phyloP scores from a whole-genome alignment of 371 early-diverging fungal genomes.

The Zopfochytrium polystomum region DNA sequence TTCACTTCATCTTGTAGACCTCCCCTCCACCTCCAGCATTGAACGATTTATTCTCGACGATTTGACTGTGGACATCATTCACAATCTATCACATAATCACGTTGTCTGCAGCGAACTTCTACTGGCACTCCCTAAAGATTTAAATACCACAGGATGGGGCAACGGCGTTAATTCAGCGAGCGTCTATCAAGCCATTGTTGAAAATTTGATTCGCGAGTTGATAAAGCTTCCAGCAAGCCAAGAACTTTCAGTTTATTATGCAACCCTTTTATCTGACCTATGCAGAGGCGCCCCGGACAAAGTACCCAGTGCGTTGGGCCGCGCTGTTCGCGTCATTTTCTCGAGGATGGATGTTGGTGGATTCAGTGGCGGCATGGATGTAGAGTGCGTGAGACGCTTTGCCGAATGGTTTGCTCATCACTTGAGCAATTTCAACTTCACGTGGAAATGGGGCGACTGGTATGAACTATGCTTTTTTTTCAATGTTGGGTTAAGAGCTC shows the following conservation, averaged over 20 bases:
- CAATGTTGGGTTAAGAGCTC: neutral
- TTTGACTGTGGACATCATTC: slow-evolving; percentile 68
- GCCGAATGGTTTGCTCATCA: slow-evolving; percentile 86
- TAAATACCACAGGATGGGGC: slow-evolving; percentile 24
- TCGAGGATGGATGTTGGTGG: slow-evolving; percentile 48
- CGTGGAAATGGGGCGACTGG: slow-evolving; percentile 91
- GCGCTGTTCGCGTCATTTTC: slow-evolving; percentile 61
- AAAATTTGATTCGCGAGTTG: slow-evolving; percentile 63
- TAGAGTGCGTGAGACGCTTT: slow-evolving; percentile 77
- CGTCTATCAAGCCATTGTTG: slow-evolving; percentile 52
- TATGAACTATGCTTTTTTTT: slow-evolving; percentile 24
- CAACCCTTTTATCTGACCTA: slow-evolving; percentile 76
- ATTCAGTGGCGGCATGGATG: slow-evolving; percentile 62
- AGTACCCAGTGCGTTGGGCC: slow-evolving; percentile 66
- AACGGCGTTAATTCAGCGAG: slow-evolving; percentile 12
- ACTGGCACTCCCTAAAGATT: slow-evolving; percentile 24
- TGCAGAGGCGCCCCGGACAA: slow-evolving; percentile 66
- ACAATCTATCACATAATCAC: slow-evolving; percentile 61
- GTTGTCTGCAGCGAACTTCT: slow-evolving; percentile 34
- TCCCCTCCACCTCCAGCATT: slow-evolving; percentile 52
- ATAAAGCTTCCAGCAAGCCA: slow-evolving; percentile 66
- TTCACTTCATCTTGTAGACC: too few species aligned
- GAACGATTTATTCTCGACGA: slow-evolving; percentile 78
- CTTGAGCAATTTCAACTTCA: slow-evolving; percentile 87
- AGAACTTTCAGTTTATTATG: slow-evolving; percentile 71